A percentile compares a stretch with the other conserved stretches of the same genome.
phyloP scores from a whole-genome alignment of 2,329 filamentous ascomycete species.

The Chaetomium globosum region DNA sequence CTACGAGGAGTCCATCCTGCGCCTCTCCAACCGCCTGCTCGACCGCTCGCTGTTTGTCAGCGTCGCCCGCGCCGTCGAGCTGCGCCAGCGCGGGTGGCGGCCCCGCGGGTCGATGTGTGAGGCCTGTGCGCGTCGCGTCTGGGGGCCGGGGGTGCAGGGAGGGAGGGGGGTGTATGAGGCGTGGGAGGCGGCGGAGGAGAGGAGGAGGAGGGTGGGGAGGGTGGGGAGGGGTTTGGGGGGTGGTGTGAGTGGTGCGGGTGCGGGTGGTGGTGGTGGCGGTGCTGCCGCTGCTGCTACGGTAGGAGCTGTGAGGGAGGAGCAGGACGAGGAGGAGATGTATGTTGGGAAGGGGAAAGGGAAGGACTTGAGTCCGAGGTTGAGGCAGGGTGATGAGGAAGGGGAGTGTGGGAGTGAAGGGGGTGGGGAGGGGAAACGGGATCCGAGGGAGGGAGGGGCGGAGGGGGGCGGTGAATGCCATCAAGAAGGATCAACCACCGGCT shows the following conservation, averaged over 20 bases:
- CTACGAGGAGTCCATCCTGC: constrained; percentile 88
- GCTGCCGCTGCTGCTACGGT: constrained; percentile 25
- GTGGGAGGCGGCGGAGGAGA: constrained; percentile 69
- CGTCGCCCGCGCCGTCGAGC: constrained; percentile 71
- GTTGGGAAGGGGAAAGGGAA: constrained; percentile 56
- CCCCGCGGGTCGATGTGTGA: constrained; percentile 86
- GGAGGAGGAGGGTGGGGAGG: constrained; percentile 36
- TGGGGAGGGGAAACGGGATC: constrained; percentile 45
- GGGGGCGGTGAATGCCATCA: constrained; percentile 41
- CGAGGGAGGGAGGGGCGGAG: constrained; percentile 41
- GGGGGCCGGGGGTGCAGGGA: constrained; percentile 82
- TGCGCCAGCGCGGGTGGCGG: constrained; percentile 85
- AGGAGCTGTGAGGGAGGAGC: constrained; percentile 36
- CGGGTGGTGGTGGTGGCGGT: constrained; percentile 16
- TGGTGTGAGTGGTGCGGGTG: background rate
- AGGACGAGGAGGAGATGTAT: constrained; percentile 30
- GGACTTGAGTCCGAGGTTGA: constrained; percentile 35
- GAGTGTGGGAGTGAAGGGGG: constrained; percentile 43
- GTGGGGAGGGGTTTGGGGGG: constrained; percentile 44
- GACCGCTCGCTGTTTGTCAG: constrained; percentile 87
- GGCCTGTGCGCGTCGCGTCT: constrained; percentile 76
- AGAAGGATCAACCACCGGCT: constrained; percentile 50
- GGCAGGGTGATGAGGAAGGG: constrained; percentile 45
- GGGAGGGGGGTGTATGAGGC: constrained; percentile 68
- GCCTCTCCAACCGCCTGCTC: constrained; percentile 80